phyloP scores from a whole-genome alignment of 176 grass and related monocot genomes.

The Calamus simplicifolius region DNA sequence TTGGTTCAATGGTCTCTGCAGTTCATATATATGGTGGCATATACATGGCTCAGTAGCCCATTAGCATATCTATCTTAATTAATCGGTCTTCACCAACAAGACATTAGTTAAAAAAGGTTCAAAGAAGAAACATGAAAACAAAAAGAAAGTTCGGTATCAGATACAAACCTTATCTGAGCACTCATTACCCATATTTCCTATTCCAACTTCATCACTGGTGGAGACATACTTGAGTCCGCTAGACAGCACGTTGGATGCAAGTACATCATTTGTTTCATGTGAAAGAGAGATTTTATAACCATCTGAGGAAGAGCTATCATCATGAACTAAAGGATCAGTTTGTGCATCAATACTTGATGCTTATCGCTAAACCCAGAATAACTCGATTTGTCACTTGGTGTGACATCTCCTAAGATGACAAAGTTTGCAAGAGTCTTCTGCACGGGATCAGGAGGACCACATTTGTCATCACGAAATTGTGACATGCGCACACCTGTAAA shows the following conservation, averaged over 20 bases:
- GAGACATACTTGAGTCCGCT: conserved; percentile 1
- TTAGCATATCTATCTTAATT: no score
- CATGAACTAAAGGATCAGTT: conserved; percentile 17
- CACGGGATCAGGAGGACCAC: conserved; percentile 32
- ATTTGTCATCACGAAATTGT: conserved; percentile 61
- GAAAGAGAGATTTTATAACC: conserved; percentile 23
- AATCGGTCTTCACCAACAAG: no score
- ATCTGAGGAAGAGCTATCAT: conserved; percentile 7
- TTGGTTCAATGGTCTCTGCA: no score
- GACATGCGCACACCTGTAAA: conserved; percentile 74
- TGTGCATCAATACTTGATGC: conserved; percentile 18
- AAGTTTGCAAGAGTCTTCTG: conserved; percentile 73
- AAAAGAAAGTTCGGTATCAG: no score
- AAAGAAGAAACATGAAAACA: no score
- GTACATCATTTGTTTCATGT: conserved; percentile 21
- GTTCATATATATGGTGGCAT: no score
- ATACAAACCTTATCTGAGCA: no score
- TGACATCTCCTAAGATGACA: conserved; percentile 23
- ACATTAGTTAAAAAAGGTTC: no score
- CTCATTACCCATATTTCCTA: conserved; percentile 6
- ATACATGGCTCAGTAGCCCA: no score
- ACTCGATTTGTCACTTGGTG: conserved; percentile 15
- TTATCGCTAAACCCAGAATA: conserved; percentile 6
- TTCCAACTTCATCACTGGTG: background rate
- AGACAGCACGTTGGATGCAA: conserved; percentile 4